Evolutionary conservation across 2,329 filamentous ascomycete species (phyloP).

Genomic region (Dothistroma pini): DNA sequence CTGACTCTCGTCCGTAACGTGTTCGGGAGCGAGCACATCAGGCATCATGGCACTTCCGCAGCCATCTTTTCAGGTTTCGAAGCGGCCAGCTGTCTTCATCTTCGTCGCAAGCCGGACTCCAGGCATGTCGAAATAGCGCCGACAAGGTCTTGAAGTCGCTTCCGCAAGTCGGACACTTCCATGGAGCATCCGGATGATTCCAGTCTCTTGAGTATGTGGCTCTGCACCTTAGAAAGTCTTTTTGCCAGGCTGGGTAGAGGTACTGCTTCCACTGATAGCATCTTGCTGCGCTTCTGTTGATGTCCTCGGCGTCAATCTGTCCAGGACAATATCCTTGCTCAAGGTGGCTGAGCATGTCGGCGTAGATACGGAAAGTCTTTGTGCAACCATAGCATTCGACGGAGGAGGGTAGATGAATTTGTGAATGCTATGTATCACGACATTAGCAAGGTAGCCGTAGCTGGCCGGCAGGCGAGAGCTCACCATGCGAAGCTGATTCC

Average conservation of each 20-base stretch:
- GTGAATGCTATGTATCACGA: too few relatives aligned
- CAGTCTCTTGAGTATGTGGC: background rate
- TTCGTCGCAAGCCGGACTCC: background rate
- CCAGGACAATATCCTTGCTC: background rate
- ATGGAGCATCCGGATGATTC: background rate
- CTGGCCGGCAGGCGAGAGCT: too few relatives aligned
- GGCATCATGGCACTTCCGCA: background rate
- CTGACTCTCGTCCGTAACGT: too few relatives aligned
- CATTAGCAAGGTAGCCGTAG: too few relatives aligned
- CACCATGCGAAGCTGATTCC: too few relatives aligned
- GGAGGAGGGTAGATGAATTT: background rate
- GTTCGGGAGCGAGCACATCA: background rate
- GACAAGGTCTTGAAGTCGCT: background rate
- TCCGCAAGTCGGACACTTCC: background rate
- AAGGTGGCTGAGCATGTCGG: slow-evolving; percentile 3
- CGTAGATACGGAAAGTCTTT: background rate
- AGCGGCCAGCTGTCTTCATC: background rate
- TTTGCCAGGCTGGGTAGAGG: background rate
- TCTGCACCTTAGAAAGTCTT: background rate
- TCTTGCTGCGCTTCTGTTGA: background rate
- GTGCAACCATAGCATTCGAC: slow-evolving; percentile 1
- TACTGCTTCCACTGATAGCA: background rate
- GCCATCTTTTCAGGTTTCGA: slow-evolving; percentile 1
- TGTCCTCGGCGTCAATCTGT: background rate
- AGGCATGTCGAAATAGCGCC: background rate